Evolutionary conservation across 2,329 filamentous ascomycete species (phyloP).

Genomic region (Didymella exigua): DNA sequence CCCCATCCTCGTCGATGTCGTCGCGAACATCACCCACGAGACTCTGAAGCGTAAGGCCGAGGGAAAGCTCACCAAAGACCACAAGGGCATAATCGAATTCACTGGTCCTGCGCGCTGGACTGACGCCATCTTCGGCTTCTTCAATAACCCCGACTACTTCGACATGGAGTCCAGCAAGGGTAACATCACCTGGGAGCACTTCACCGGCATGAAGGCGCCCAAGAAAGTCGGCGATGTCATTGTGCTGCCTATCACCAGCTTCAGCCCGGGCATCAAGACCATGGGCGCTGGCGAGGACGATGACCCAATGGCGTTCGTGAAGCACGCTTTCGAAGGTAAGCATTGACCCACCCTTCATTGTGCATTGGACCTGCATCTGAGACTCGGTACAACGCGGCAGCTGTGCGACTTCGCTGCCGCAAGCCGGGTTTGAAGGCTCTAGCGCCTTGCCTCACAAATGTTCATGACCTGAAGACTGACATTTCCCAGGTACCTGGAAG

Average conservation of each 20-base stretch:
- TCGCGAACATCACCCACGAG: constrained; percentile 82
- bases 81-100: constrained; percentile 86
- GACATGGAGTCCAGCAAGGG: constrained; percentile 73
- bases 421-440: constrained; percentile 6
- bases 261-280: constrained; percentile 90
- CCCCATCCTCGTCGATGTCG: constrained; percentile 85
- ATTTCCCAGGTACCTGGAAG: constrained; percentile 43
- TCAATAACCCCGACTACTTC: constrained; percentile 90
- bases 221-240: constrained; percentile 94
- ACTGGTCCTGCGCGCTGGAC: constrained; percentile 96
- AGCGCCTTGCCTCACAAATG: constrained; percentile 4
- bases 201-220: constrained; percentile 81
- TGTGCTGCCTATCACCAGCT: constrained; percentile 93
- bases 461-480: constrained; percentile 28
- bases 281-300: constrained; percentile 90
- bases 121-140: constrained; percentile 86
- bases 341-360: constrained; percentile 9
- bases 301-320: constrained; percentile 96
- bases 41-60: constrained; percentile 74
- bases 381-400: neutral
- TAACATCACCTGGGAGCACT: constrained; percentile 83
- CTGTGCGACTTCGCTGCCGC: neutral
- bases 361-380: constrained; percentile 8
- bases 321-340: constrained; percentile 93
- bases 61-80: constrained; percentile 67